Conservation (phyloP, 345 rosid species). For the Combretum micranthum region DNA sequence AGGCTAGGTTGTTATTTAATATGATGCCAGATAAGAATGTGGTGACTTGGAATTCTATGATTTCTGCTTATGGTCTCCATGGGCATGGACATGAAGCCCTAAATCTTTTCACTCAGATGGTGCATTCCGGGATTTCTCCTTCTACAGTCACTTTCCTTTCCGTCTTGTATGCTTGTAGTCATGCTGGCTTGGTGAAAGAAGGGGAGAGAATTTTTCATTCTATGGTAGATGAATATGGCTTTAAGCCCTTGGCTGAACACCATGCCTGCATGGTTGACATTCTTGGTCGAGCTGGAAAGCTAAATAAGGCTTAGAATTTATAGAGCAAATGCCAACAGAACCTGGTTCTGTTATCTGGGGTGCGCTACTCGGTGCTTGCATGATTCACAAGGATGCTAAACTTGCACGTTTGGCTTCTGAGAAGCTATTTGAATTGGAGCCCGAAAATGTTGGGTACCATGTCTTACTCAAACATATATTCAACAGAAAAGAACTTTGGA, state of each 20-base stretch:
- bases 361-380: constrained; percentile 72
- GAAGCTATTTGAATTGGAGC: constrained; percentile 56
- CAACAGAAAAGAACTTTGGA: constrained; percentile 54
- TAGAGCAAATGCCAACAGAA: constrained; percentile 44
- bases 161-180: constrained; percentile 73
- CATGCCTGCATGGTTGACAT: constrained; percentile 80
- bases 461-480: constrained; percentile 67
- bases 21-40: constrained; percentile 51
- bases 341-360: constrained; percentile 70
- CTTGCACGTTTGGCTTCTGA: constrained; percentile 55
- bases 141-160: constrained; percentile 66
- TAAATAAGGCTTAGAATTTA: constrained; percentile 60
- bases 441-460: constrained; percentile 61
- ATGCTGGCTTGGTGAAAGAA: constrained; percentile 68
- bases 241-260: constrained; percentile 62
- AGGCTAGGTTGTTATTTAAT: constrained; percentile 57
- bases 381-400: constrained; percentile 62
- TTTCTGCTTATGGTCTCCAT: constrained; percentile 77
- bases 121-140: constrained; percentile 39
- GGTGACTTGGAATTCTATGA: constrained; percentile 86
- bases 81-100: constrained; percentile 70
- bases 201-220: constrained; percentile 53
- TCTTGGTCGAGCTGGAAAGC: constrained; percentile 70
- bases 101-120: constrained; percentile 47
- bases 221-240: constrained; percentile 47